Conservation (phyloP, 1,139 yeast genomes). For the Scheffersomyces lignicola region DNA sequence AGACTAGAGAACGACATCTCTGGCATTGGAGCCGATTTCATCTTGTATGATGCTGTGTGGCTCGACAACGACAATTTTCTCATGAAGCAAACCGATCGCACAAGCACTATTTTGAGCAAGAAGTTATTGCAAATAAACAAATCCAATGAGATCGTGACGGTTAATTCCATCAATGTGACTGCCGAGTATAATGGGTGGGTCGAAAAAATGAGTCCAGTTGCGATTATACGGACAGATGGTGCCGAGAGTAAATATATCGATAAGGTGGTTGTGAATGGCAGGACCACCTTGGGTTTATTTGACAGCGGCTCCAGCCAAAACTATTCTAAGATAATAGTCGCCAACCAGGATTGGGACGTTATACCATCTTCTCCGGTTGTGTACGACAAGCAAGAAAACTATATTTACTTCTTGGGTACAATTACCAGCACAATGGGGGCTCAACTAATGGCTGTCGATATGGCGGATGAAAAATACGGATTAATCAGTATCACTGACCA, state of each 20-base stretch:
- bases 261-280: constrained; percentile 57
- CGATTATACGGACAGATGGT: constrained; percentile 24
- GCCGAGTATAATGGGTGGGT: constrained; percentile 58
- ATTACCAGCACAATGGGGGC: constrained; percentile 33
- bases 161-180: constrained; percentile 35
- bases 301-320: constrained; percentile 42
- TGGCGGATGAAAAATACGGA: constrained; percentile 14
- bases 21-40: constrained; percentile 46
- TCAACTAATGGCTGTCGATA: constrained; percentile 28
- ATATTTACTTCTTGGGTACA: constrained; percentile 66
- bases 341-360: constrained; percentile 67
- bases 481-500: constrained; percentile 22
- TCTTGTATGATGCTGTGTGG: constrained; percentile 78
- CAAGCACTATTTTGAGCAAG: constrained; percentile 61
- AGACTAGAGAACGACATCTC: constrained; percentile 25
- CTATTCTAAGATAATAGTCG: constrained; percentile 54
- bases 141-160: constrained; percentile 12
- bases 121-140: constrained; percentile 42
- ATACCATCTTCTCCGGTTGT: constrained; percentile 53
- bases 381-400: constrained; percentile 51
- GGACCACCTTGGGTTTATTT: constrained; percentile 72
- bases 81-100: constrained; percentile 69
- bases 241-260: constrained; percentile 70
- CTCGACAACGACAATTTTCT: constrained; percentile 54
- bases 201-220: constrained; percentile 41